Evolutionary conservation across 2,329 filamentous ascomycete species (phyloP).

Genomic region (Aspergillus jensenii): DNA sequence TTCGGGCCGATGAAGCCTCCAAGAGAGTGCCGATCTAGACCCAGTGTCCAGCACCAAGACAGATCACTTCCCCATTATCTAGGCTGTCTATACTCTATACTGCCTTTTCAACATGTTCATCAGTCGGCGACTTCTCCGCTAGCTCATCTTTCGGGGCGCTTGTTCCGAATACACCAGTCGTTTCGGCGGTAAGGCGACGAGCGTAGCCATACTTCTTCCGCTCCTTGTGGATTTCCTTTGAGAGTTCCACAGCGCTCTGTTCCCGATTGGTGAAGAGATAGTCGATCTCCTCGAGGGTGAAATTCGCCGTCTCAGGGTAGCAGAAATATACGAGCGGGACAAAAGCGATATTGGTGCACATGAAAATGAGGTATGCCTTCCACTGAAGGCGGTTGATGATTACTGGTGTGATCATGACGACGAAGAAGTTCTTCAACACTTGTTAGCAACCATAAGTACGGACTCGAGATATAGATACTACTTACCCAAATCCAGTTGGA

Average conservation of each 20-base stretch:
- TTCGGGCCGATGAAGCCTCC: neutral
- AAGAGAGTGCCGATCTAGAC: neutral
- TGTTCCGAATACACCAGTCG: neutral
- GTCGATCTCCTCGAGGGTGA: slow-evolving; percentile 46
- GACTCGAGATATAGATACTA: neutral
- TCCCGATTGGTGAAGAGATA: slow-evolving; percentile 35
- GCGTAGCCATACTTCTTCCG: slow-evolving; percentile 12
- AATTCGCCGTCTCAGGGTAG: slow-evolving; percentile 44
- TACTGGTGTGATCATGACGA: slow-evolving; percentile 37
- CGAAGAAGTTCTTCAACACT: slow-evolving; percentile 43
- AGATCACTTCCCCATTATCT: neutral
- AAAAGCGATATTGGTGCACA: slow-evolving; percentile 35
- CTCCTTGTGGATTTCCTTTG: slow-evolving; percentile 19
- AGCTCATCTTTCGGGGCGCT: neutral
- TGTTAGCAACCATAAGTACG: neutral
- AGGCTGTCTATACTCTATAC: slow-evolving; percentile 14
- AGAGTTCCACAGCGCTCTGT: slow-evolving; percentile 18
- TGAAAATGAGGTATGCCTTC: slow-evolving; percentile 40
- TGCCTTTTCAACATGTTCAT: slow-evolving; percentile 20
- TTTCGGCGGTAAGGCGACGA: slow-evolving; percentile 6
- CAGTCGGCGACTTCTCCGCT: slow-evolving; percentile 6
- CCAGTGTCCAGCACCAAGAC: neutral
- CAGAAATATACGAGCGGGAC: slow-evolving; percentile 46
- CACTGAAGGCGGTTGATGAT: slow-evolving; percentile 34
- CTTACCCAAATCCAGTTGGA: slow-evolving; percentile 48